These are phyloP conservation scores for Phytophthora colocasiae DNA, from an alignment of 352 stramenopile species.

Conservation along the genomic window DNA sequence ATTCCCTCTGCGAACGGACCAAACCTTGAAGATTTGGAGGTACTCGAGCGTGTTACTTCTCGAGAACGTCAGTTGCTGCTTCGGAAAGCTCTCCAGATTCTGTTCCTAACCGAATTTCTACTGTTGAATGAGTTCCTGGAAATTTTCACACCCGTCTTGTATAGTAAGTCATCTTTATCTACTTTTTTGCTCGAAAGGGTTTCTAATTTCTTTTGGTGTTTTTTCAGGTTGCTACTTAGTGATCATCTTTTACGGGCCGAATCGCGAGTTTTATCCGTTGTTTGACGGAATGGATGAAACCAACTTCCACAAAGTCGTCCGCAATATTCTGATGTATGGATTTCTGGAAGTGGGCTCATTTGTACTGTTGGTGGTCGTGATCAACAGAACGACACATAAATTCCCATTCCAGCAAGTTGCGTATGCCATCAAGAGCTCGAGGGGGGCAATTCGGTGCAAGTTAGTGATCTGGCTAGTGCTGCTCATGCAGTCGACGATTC, in stretches of 20 bases:
- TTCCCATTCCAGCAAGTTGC: slow-evolving; percentile 33
- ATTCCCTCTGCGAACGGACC: not conserved
- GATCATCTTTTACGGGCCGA: slow-evolving; percentile 23
- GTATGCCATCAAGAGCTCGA: slow-evolving; percentile 21
- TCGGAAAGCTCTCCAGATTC: slow-evolving; percentile 29
- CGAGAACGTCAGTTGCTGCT: slow-evolving; percentile 16
- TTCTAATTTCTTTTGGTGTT: too few relatives aligned
- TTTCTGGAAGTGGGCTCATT: slow-evolving; percentile 27
- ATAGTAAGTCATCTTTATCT: slow-evolving; percentile 25
- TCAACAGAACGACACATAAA: slow-evolving; percentile 30
- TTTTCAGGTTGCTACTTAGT: not conserved
- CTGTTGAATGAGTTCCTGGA: slow-evolving; percentile 43
- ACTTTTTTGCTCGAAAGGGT: not conserved
- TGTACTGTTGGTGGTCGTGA: slow-evolving; percentile 5
- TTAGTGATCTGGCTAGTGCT: slow-evolving; percentile 33
- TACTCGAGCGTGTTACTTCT: slow-evolving; percentile 1
- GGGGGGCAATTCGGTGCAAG: slow-evolving; percentile 24
- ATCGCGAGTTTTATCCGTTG: slow-evolving; percentile 34
- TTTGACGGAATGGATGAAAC: slow-evolving; percentile 16
- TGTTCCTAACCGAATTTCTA: slow-evolving; percentile 45
- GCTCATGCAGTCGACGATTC: slow-evolving; percentile 22
- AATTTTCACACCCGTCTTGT: slow-evolving; percentile 37
- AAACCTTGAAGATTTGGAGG: not conserved
- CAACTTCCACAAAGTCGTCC: slow-evolving; percentile 13
- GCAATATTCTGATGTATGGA: slow-evolving; percentile 20